Conservation (phyloP, 345 rosid species). For the Dovyalis caffra region DNA sequence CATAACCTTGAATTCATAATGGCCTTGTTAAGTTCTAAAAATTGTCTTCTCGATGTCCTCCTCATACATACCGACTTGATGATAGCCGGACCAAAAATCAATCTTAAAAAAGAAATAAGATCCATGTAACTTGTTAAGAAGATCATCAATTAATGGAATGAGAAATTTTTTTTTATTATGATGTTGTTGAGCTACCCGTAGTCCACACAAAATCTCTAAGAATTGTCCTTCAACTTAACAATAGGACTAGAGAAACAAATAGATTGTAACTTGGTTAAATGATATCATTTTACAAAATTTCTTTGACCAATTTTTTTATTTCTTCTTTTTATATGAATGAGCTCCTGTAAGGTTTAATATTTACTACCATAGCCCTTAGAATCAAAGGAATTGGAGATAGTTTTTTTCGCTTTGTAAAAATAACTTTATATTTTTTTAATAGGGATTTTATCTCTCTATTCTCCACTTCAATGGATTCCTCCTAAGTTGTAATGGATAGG, state of each 20-base stretch:
- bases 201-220: neutral
- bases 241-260: no score
- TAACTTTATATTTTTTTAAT: rapidly evolving
- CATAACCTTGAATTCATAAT: neutral
- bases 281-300: no score
- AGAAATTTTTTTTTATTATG: neutral
- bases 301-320: no score
- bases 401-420: no score
- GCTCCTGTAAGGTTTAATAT: no score
- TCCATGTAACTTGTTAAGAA: neutral
- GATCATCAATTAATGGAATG: neutral
- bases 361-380: no score
- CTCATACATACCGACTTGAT: neutral
- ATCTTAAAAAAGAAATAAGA: neutral
- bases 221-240: no score
- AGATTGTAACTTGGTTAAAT: rapidly evolving
- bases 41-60: neutral
- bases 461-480: no score
- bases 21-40: neutral
- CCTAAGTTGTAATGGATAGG: no score
- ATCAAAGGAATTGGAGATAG: no score
- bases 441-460: no score
- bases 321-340: no score
- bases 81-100: neutral
- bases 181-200: neutral